Percentiles rank a stretch among this genome's conserved stretches.
Conservation (phyloP, 257 asterid species). For the Nicotiana paniculata region DNA sequence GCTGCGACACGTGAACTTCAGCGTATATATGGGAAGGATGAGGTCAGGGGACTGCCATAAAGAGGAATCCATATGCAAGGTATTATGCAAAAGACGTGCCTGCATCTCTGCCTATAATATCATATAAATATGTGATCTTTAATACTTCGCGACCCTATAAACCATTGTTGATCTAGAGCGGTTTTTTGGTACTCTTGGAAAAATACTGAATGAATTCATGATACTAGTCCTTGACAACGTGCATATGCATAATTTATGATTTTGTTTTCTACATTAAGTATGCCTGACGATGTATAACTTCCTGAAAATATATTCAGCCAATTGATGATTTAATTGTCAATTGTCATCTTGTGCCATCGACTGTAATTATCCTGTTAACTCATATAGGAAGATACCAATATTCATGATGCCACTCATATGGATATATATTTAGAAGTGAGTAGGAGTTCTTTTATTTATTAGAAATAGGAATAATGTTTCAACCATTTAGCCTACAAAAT, state of each 20-base stretch:
- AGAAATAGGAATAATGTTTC: too few species aligned
- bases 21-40: slow-evolving; percentile 26
- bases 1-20: slow-evolving; percentile 39
- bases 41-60: slow-evolving; percentile 14
- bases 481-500: too few species aligned
- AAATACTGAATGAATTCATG: neutral
- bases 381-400: too few species aligned
- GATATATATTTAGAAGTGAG: too few species aligned
- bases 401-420: too few species aligned
- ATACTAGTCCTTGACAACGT: neutral
- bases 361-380: too few species aligned
- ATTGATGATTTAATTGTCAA: too few species aligned
- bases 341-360: too few species aligned
- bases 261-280: too few species aligned
- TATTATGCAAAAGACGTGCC: neutral
- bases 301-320: too few species aligned
- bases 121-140: neutral
- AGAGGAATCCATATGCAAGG: neutral
- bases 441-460: too few species aligned
- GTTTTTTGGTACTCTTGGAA: neutral
- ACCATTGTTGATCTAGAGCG: neutral
- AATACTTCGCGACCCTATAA: neutral
- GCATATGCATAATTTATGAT: neutral
- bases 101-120: neutral
- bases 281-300: too few species aligned